Conservation (phyloP, 306 rosid species). For the Hippophae tibetana region DNA sequence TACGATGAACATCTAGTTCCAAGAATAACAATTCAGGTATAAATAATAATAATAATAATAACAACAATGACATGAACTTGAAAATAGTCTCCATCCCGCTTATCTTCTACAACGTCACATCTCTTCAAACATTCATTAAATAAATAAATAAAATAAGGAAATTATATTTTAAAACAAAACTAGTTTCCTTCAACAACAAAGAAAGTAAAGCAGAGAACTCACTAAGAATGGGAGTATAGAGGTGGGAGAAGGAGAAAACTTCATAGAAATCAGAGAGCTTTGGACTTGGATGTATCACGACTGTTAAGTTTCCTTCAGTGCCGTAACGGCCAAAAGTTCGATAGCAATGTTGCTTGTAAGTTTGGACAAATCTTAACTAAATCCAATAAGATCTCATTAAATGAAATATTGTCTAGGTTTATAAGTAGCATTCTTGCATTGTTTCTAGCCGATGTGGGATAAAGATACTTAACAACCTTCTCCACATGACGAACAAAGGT, state of each 20-base stretch:
- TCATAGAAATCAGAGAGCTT: conserved; percentile 89
- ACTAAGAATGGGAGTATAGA: conserved; percentile 69
- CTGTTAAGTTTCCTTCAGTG: no score
- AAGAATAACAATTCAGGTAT: not conserved
- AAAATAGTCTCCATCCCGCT: conserved; percentile 51
- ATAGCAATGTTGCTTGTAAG: no score
- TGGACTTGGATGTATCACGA: conserved; percentile 79
- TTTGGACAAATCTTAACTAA: no score
- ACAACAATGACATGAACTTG: conserved; percentile 45
- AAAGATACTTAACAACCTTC: no score
- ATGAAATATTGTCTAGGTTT: accelerated
- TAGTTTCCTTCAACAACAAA: not conserved
- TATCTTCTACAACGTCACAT: conserved; percentile 40
- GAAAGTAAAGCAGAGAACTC: conserved; percentile 14
- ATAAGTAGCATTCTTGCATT: accelerated
- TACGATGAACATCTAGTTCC: not conserved
- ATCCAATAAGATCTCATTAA: no score
- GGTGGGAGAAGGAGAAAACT: conserved; percentile 67
- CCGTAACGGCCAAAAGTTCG: accelerated
- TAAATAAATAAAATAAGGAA: not conserved
- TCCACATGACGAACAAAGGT: no score
- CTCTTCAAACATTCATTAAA: conserved; percentile 46
- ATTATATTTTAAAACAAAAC: not conserved
- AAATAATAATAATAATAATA: not conserved
- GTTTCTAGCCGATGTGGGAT: no score